Evolutionary conservation across 176 grass and related monocot genomes (phyloP), one percentile per base, ranked within the genome.

Genomic region (Aegilops sharonensis): DNA sequence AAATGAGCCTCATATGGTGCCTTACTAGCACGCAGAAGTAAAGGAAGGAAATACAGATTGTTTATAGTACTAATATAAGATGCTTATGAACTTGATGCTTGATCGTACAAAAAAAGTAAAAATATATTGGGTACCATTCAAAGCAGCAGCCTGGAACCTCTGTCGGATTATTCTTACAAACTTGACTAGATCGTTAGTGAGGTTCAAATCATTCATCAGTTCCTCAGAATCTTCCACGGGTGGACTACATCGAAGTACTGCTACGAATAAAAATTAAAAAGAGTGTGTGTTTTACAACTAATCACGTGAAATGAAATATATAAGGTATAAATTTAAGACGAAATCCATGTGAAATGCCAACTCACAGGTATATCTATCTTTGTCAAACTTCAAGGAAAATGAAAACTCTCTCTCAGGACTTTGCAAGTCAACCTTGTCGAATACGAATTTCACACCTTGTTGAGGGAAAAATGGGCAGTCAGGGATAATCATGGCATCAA

Each of bases 401-500:
- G 88, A 90, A 50, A 87, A 94, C 39, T 94, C 93, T 61, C 91
- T 85, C 17, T 91, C 86, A 27, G 85, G 88, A 79, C 35, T 64
- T 52, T 54, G 87, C 34, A 21, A n/a, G 79, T 94, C 86, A 84
- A 98, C 69, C 79, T 94, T 95, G 87, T 88, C 68, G 62, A 92
- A 98, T 62, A 95, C 40, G n/a, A 98, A 98, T 66, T 75, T 95
- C 47, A 92, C 86, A 31, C 82, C 96, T 95, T 31, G 30, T 31
- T 31, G 30, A 31, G 30, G 30, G 30, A 31, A 31, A 31, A 31
- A 31, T 3, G 30, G 30, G 30, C 30, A 31, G 3, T 31, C 30
- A 31, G 30, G 30, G 30, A 3, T 6, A 82, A 83, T 50, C 11
- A 79, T 72, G 21, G 17, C 10, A 63, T 59, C 25, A 35, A 54